Evolutionary conservation across 169 alveolate species (phyloP), one percentile per base, ranked within the genome.

Genomic region (Eimeria brunetti): DNA sequence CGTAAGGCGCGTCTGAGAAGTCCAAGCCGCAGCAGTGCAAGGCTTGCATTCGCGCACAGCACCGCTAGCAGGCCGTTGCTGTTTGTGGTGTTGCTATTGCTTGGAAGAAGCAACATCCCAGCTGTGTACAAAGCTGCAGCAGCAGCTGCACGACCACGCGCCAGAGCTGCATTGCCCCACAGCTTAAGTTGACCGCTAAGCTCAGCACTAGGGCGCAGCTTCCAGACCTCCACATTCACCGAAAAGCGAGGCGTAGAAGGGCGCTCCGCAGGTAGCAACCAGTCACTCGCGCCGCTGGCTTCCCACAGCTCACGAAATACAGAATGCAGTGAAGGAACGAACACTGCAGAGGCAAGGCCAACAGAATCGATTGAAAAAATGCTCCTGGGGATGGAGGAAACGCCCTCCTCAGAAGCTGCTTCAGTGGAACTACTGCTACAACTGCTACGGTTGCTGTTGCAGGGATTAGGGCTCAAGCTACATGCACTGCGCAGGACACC

Each of bases 141-240:
- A 38, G 90, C 90, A 12, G 90, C 90, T 33, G 73, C 33, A 20
- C 90, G 90, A 20, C 76, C 76, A 36, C 76, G 71, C n/a, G 75
- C 56, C 53, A 83, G 22, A 60, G 90, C 90, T 41, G 46, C 49
- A 38, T 83, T 83, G 56, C 90, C 90, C 90, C 90, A 83, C 36
- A 56, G 67, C 24, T 56, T 83, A 36, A 83, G 53, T 41, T 58
- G 71, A 20, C n/a, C 24, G 90, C 90, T 83, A 36, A 51, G 41
- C 56, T 83, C 76, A 51, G 71, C 36, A 58, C 38, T 58, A 33
- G 90, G 90, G 3, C 56, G 76, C 90, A 83, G 76, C 51, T 83
- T 51, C 90, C 90, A 83, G 36, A 36, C 76, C 22, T 83, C 90
- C 38, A 83, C 24, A 56, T 33, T 1, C 53, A 53, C 62, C 53